Percentiles rank a stretch among this genome's conserved stretches.
These are phyloP conservation scores for Noccaea caerulescens DNA, from an alignment of 345 rosid species.

Conservation along the genomic window DNA sequence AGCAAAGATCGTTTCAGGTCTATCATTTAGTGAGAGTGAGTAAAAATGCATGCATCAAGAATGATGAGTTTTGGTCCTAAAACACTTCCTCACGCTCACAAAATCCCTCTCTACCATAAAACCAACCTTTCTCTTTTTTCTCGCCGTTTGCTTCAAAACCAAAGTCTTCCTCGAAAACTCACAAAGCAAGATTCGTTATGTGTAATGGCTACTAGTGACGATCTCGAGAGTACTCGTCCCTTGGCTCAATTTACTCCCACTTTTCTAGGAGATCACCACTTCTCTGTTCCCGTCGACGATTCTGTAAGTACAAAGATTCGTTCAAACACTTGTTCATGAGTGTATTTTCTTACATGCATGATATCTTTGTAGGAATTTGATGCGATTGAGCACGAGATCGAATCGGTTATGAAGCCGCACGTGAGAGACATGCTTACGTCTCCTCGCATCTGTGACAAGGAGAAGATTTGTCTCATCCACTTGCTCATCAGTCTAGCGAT, in stretches of 20 bases:
- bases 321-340: too few species aligned
- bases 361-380: neutral
- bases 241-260: neutral
- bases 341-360: neutral
- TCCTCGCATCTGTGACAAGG: neutral
- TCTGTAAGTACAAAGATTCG: neutral
- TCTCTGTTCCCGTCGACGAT: neutral
- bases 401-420: neutral
- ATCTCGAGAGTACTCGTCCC: slow-evolving; percentile 10
- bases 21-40: neutral
- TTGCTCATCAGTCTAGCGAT: slow-evolving; percentile 7
- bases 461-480: neutral
- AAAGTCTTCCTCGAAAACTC: neutral
- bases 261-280: neutral
- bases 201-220: neutral
- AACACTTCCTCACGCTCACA: neutral
- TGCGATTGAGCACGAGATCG: neutral
- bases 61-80: slow-evolving; percentile 17
- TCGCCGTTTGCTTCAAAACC: neutral
- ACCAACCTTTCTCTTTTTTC: neutral
- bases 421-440: slow-evolving; percentile 1
- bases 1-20: neutral
- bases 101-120: neutral
- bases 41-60: neutral
- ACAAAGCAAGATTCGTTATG: neutral